Conservation (phyloP, 306 rosid genomes). For the Vicia villosa region DNA sequence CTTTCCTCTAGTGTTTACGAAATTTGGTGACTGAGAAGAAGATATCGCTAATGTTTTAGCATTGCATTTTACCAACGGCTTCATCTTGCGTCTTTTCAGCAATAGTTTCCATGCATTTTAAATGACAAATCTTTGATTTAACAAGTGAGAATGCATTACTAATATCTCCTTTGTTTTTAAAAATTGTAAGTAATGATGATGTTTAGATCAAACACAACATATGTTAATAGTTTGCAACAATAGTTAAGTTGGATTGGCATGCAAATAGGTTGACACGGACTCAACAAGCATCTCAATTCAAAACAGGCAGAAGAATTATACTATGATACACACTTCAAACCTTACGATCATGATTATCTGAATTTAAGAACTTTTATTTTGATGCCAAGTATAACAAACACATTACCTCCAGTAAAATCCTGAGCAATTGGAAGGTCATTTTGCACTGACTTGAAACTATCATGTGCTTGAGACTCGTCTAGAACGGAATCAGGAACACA, state of each 20-base stretch:
- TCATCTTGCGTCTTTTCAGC: conserved; percentile 41
- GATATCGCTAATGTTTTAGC: too few species aligned
- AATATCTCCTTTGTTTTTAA: too few species aligned
- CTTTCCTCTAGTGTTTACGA: conserved; percentile 63
- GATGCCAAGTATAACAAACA: conserved; percentile 32
- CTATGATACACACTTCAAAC: background rate
- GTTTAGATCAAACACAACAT: conserved; percentile 14
- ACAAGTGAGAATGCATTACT: too few species aligned
- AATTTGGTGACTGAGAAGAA: conserved; percentile 44
- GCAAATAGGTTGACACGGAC: background rate
- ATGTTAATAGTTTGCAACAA: conserved; percentile 25
- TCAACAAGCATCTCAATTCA: conserved; percentile 27
- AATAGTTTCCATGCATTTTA: too few species aligned
- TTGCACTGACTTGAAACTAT: conserved; percentile 36
- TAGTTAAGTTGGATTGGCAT: conserved; percentile 4
- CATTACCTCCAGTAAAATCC: conserved; percentile 51
- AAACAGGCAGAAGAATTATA: conserved; percentile 26
- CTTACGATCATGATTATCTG: conserved; percentile 24
- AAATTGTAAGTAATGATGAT: conserved; percentile 38
- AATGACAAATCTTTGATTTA: too few species aligned
- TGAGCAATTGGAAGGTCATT: conserved; percentile 39
- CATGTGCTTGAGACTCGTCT: conserved; percentile 20
- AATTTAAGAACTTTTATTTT: background rate
- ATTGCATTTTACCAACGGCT: conserved; percentile 36
- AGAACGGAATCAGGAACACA: too few species aligned